Evolutionary conservation across 108 stramenopile genomes (phyloP).

Genomic region (Schizochytrium sp.): DNA sequence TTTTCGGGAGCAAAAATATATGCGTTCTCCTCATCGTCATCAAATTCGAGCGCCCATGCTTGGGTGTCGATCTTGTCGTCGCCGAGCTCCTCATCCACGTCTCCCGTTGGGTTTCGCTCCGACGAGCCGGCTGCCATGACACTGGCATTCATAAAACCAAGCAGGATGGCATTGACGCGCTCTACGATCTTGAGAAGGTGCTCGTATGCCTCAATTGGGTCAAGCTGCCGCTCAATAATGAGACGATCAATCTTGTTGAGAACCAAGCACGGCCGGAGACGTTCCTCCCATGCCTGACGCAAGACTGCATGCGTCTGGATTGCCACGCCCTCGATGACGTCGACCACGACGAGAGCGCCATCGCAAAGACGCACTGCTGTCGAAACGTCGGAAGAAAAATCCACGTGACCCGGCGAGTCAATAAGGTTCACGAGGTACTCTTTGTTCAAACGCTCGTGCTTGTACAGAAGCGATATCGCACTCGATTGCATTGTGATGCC

Average conservation of each 20-base stretch:
- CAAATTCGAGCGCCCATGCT: conserved; percentile 28
- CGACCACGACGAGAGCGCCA: conserved; percentile 83
- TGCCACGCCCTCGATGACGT: conserved; percentile 88
- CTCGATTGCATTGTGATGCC: conserved; percentile 94
- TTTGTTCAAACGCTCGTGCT: conserved; percentile 25
- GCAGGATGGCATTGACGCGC: conserved; percentile 71
- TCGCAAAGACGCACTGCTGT: conserved; percentile 84
- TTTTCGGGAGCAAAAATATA: conserved; percentile 68
- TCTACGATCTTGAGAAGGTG: conserved; percentile 77
- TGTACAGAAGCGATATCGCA: conserved; percentile 73
- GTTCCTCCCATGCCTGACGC: conserved; percentile 76
- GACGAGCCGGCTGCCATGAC: neutral
- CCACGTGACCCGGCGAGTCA: conserved; percentile 96
- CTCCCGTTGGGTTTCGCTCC: neutral
- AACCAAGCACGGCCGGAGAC: conserved; percentile 76
- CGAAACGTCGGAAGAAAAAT: conserved; percentile 86
- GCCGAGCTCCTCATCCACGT: neutral
- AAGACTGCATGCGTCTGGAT: conserved; percentile 89
- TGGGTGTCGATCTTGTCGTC: neutral
- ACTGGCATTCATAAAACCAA: conserved; percentile 19
- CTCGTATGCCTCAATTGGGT: conserved; percentile 75
- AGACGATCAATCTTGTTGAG: conserved; percentile 87
- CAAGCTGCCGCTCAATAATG: conserved; percentile 49
- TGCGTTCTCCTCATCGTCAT: conserved; percentile 40
- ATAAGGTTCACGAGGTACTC: conserved; percentile 78